Evolutionary conservation across 1,284 basidiomycete genomes (phyloP).

Genomic region (Pyrrhoderma noxium): DNA sequence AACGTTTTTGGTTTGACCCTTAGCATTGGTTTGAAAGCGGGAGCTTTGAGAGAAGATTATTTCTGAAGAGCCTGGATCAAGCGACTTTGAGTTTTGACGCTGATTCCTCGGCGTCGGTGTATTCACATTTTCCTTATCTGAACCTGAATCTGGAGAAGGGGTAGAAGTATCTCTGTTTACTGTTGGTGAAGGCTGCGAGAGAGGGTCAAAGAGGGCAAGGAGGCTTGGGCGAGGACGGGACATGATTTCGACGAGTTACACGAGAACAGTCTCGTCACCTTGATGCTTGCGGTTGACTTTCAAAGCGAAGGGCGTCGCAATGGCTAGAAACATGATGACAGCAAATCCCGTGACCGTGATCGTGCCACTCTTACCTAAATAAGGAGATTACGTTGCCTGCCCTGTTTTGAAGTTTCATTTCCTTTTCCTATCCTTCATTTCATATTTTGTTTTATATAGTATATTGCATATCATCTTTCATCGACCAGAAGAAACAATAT

Average conservation of each 20-base stretch:
- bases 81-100: background rate
- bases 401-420: background rate
- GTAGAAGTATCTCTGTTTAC: background rate
- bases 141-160: slow-evolving; percentile 12
- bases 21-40: background rate
- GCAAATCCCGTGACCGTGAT: background rate
- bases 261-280: background rate
- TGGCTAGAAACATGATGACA: background rate
- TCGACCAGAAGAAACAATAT: background rate
- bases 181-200: slow-evolving; percentile 5
- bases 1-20: background rate
- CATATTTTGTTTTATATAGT: background rate
- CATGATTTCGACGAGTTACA: background rate
- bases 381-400: background rate
- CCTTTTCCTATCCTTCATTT: background rate
- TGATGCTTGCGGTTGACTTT: background rate
- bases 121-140: slow-evolving; percentile 16
- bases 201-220: slow-evolving; percentile 18
- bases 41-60: slow-evolving; percentile 7
- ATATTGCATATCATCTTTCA: background rate
- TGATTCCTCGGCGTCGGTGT: slow-evolving; percentile 10
- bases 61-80: slow-evolving; percentile 1
- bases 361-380: background rate
- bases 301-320: background rate
- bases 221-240: slow-evolving; percentile 16